These are phyloP conservation scores for Leucogyrophana mollusca DNA, from an alignment of 768 basidiomycete genomes.

Conservation along the genomic window DNA sequence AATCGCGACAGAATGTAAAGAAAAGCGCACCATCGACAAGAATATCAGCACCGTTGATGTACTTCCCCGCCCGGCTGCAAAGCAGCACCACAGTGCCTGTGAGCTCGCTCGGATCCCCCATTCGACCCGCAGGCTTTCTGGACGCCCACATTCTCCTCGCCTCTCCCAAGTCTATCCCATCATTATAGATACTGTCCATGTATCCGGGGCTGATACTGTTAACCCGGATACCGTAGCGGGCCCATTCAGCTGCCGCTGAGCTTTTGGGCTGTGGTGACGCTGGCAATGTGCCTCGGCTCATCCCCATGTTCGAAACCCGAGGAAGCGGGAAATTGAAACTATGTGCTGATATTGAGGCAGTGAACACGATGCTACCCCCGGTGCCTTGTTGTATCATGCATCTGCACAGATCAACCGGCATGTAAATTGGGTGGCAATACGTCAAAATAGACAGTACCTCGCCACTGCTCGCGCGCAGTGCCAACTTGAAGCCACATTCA, in stretches of 20 bases:
- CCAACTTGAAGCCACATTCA: conserved; percentile 46
- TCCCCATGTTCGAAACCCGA: conserved; percentile 40
- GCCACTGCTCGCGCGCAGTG: conserved; percentile 42
- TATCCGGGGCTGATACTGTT: conserved; percentile 45
- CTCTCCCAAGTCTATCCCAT: conserved; percentile 29
- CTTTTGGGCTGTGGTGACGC: conserved; percentile 37
- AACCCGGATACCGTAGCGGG: conserved; percentile 38
- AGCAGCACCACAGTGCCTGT: conserved; percentile 38
- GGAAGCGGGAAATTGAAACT: conserved; percentile 40
- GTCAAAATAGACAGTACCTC: conserved; percentile 23
- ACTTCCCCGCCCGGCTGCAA: conserved; percentile 41
- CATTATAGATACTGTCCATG: conserved; percentile 42
- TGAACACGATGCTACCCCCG: conserved; percentile 42
- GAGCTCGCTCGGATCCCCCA: conserved; percentile 41
- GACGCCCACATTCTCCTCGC: conserved; percentile 35
- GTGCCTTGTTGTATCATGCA: conserved; percentile 41
- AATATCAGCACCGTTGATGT: conserved; percentile 43
- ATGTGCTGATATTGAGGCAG: conserved; percentile 43
- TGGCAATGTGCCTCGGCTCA: conserved; percentile 26
- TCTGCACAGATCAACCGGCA: conserved; percentile 15
- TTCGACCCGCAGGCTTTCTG: conserved; percentile 41
- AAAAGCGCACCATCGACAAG: conserved; percentile 37
- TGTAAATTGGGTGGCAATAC: background rate
- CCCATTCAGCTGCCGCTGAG: conserved; percentile 44
- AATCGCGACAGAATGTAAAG: too few species aligned